Percentiles rank a stretch among this genome's conserved stretches.
Conservation (phyloP, 352 stramenopile genomes). For the Plasmopara halstedii region DNA sequence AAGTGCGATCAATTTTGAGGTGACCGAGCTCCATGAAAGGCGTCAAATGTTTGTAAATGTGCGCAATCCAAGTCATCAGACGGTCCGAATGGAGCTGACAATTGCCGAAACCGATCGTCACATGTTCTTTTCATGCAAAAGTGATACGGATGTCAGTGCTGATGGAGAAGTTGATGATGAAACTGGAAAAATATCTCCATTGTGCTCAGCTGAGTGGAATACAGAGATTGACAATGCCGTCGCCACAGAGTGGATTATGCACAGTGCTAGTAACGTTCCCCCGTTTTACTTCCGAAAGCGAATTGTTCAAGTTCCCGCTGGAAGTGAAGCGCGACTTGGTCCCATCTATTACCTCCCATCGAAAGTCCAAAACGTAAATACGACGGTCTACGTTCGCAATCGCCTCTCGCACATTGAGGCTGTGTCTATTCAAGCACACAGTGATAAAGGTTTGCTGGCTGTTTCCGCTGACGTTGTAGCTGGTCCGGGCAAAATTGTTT, state of each 20-base stretch:
- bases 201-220: slow-evolving; percentile 37
- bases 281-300: slow-evolving; percentile 31
- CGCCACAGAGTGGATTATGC: neutral
- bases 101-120: slow-evolving; percentile 24
- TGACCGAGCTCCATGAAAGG: slow-evolving; percentile 33
- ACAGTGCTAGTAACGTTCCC: slow-evolving; percentile 10
- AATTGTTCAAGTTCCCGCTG: slow-evolving; percentile 19
- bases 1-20: slow-evolving; percentile 18
- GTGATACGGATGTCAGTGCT: slow-evolving; percentile 4
- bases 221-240: slow-evolving; percentile 8
- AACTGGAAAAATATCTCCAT: slow-evolving; percentile 9
- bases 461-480: slow-evolving; percentile 7
- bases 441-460: slow-evolving; percentile 30
- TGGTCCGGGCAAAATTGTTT: neutral
- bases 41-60: slow-evolving; percentile 25
- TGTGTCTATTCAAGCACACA: slow-evolving; percentile 27
- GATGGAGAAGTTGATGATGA: neutral
- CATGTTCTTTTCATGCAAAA: slow-evolving; percentile 43
- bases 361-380: slow-evolving; percentile 20
- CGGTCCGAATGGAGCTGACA: slow-evolving; percentile 43
- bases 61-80: slow-evolving; percentile 40
- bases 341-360: slow-evolving; percentile 62
- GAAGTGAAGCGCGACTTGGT: slow-evolving; percentile 25
- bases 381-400: slow-evolving; percentile 46
- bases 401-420: slow-evolving; percentile 59